Percentiles rank a stretch among this genome's conserved stretches.
phyloP scores from a whole-genome alignment of 306 rosid genomes.

The Acacia crassicarpa region DNA sequence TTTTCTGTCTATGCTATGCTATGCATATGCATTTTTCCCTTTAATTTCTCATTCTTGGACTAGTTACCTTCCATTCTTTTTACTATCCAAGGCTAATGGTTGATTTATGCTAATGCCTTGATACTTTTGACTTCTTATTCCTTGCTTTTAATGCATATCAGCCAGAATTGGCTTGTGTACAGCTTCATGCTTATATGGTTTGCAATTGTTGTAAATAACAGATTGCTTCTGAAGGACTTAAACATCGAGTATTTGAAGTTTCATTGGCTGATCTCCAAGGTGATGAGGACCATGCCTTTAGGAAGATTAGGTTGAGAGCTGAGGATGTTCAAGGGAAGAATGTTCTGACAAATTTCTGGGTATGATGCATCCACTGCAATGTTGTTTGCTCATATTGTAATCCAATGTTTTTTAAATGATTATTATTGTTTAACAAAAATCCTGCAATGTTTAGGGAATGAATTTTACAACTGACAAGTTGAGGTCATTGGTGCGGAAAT shows the following conservation, averaged over 20 bases:
- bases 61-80: not conserved
- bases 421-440: not conserved
- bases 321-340: constrained; percentile 94
- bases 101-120: not conserved
- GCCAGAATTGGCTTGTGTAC: not conserved
- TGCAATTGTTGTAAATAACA: constrained; percentile 20
- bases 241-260: constrained; percentile 88
- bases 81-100: not conserved
- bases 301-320: constrained; percentile 90
- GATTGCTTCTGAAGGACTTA: constrained; percentile 99
- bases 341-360: constrained; percentile 94
- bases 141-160: not conserved
- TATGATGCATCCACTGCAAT: constrained; percentile 25
- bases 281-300: constrained; percentile 91
- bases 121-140: not conserved
- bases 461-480: constrained; percentile 88
- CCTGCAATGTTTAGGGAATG: constrained; percentile 63
- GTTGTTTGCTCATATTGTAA: not conserved
- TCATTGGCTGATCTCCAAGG: constrained; percentile 95
- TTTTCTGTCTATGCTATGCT: not conserved
- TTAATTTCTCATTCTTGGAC: not conserved
- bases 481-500: constrained; percentile 84
- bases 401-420: not conserved
- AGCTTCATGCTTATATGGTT: not conserved
- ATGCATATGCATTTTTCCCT: not conserved